phyloP scores from a whole-genome alignment of 2,329 filamentous ascomycete species.

The Didymella exigua region DNA sequence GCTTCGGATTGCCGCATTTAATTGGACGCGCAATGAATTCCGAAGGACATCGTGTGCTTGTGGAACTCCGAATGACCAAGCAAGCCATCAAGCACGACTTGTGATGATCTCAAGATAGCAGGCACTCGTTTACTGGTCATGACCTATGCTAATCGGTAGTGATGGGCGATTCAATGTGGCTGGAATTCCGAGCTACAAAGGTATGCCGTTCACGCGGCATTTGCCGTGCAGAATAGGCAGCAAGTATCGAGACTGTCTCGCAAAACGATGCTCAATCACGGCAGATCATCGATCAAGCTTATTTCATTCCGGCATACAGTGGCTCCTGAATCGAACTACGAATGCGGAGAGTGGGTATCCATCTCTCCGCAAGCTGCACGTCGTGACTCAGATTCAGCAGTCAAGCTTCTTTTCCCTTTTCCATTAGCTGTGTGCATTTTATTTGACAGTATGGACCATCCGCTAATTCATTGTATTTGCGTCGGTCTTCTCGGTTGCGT shows the following conservation, averaged over 20 bases:
- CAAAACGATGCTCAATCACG: not conserved
- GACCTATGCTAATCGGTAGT: not conserved
- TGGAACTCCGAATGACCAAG: slow-evolving; percentile 24
- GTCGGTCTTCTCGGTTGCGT: not conserved
- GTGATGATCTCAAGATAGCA: not conserved
- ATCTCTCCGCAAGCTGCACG: slow-evolving; percentile 2
- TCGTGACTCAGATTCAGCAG: slow-evolving; percentile 7
- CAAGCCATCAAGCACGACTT: not conserved
- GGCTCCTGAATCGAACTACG: not conserved
- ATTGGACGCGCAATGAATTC: slow-evolving; percentile 14
- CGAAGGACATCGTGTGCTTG: slow-evolving; percentile 12
- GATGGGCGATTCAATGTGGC: not conserved
- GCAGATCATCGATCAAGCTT: not conserved
- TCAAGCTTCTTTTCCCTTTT: not conserved
- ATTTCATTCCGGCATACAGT: not conserved
- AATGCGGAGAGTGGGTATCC: not conserved
- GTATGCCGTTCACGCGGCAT: not conserved
- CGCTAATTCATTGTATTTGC: not conserved
- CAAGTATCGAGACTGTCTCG: not conserved
- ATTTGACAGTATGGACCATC: not conserved
- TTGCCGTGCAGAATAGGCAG: not conserved
- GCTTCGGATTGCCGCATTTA: slow-evolving; percentile 11
- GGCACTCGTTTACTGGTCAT: not conserved
- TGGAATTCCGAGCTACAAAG: not conserved
- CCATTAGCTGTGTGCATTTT: not conserved